Evolutionary conservation across 1,284 basidiomycete species (phyloP).

Genomic region (Sparassis latifolia): DNA sequence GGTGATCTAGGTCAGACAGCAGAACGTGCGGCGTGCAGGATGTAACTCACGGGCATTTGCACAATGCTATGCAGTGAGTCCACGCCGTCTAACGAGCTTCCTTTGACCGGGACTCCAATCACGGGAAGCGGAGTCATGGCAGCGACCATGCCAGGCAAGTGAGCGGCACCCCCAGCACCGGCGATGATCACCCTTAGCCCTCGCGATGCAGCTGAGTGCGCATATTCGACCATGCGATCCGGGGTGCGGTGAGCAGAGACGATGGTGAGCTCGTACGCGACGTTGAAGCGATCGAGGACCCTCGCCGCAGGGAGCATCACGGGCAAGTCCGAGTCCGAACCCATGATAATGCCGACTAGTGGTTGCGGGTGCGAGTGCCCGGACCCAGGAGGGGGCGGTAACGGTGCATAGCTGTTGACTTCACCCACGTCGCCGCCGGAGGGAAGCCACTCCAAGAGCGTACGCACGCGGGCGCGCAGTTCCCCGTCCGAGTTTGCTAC

Average conservation of each 20-base stretch:
- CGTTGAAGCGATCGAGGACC: slow-evolving; percentile 74
- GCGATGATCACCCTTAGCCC: slow-evolving; percentile 85
- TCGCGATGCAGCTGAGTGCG: slow-evolving; percentile 68
- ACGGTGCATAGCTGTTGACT: slow-evolving; percentile 51
- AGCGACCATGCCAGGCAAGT: slow-evolving; percentile 97
- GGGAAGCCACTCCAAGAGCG: slow-evolving; percentile 64
- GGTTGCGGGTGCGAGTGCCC: slow-evolving; percentile 66
- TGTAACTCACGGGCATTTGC: slow-evolving; percentile 87
- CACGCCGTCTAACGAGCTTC: slow-evolving; percentile 89
- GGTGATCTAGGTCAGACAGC: slow-evolving; percentile 1
- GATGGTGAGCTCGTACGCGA: slow-evolving; percentile 94
- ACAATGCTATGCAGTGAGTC: slow-evolving; percentile 97
- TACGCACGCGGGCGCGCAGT: slow-evolving; percentile 62
- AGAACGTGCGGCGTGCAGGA: background rate
- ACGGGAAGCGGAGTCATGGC: slow-evolving; percentile 91
- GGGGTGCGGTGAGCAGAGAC: slow-evolving; percentile 97
- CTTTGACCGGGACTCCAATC: slow-evolving; percentile 96
- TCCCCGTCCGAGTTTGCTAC: slow-evolving; percentile 81
- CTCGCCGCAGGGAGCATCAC: slow-evolving; percentile 88
- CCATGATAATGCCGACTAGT: slow-evolving; percentile 96
- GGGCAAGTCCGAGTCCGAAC: slow-evolving; percentile 95
- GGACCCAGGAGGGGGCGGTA: slow-evolving; percentile 32
- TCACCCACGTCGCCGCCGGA: slow-evolving; percentile 41
- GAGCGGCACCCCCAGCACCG: slow-evolving; percentile 95
- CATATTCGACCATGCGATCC: slow-evolving; percentile 80